Percentiles rank a stretch among this genome's conserved stretches.
Evolutionary conservation across 2,329 filamentous ascomycete genomes (phyloP).

Genomic region (Xylaria sp.): DNA sequence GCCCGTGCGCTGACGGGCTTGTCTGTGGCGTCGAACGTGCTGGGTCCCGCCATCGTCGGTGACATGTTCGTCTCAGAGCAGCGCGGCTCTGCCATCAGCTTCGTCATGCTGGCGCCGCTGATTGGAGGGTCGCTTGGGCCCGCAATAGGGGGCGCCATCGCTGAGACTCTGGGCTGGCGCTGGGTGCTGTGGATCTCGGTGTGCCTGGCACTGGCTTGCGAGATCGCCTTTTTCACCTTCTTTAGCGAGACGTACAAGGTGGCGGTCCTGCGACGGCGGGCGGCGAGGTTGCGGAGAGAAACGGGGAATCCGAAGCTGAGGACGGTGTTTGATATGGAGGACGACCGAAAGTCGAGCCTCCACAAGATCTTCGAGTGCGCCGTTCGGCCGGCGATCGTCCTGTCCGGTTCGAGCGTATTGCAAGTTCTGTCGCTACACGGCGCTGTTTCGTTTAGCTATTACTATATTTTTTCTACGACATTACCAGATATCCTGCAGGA

Average conservation of each 20-base stretch:
- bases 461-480: conserved; percentile 66
- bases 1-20: conserved; percentile 69
- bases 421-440: conserved; percentile 59
- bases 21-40: conserved; percentile 71
- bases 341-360: conserved; percentile 38
- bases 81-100: conserved; percentile 67
- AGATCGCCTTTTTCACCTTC: conserved; percentile 61
- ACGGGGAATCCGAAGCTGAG: conserved; percentile 48
- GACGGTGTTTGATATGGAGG: conserved; percentile 49
- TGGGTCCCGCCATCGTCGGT: conserved; percentile 72
- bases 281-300: conserved; percentile 48
- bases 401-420: conserved; percentile 64
- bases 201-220: conserved; percentile 59
- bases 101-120: conserved; percentile 67
- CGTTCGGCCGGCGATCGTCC: conserved; percentile 59
- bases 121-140: conserved; percentile 68
- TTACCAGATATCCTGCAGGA: conserved; percentile 62
- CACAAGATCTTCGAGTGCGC: conserved; percentile 55
- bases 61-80: conserved; percentile 70
- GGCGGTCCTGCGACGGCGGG: conserved; percentile 61
- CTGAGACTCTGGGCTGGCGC: conserved; percentile 66
- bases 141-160: conserved; percentile 64
- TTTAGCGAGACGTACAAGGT: conserved; percentile 72
- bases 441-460: conserved; percentile 61
- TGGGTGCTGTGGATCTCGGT: conserved; percentile 62